Evolutionary conservation across 352 stramenopile genomes (phyloP), one percentile per base, ranked within the genome.

Genomic region (Pythium myriotylum): DNA sequence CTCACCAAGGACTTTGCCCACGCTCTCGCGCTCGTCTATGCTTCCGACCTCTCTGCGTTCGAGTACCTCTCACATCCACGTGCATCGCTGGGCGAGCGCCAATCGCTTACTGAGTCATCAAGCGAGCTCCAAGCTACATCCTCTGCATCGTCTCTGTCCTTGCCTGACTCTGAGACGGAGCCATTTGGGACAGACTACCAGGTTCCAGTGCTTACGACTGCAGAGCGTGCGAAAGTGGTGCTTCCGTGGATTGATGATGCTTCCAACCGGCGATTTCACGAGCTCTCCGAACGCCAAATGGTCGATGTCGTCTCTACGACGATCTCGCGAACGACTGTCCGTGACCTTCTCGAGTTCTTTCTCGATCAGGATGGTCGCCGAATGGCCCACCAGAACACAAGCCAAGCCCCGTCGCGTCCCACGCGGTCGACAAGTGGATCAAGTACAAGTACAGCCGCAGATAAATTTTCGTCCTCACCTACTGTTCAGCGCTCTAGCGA

Each of bases 1-100:
- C 59, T 94, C 43, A 85, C 82, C 42, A 94, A 89, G 56, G 74
- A 89, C 42, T 92, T 91, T 60, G 63, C 77, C 6, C 73, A 87
- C 54, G 82, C 84, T 5, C 66, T 94, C 14, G 68, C 75, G 10
- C 50, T 94, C 0, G 63, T 82, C 10, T 94, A 94, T 60, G 75
- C 82, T n/a, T 84, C 84, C 10, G 76, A 91, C 23, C 62, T 91
- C 24, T 74, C 75, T 27, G 68, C 82, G 2, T 81, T 93, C 55
- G 62, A 67, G 46, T 62, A 56, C 14, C 48, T 64, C 3, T 62
- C 61, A 1, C 29, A 53, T 37, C 60, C 47, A 24, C 47, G 49
- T 8, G 6, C 3, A 1, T 58, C 57, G 16, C 9, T 51, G 16
- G 20, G 33, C 12, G 56, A 48, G 3, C 14, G 46, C 12, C 46